phyloP scores from a whole-genome alignment of 306 rosid genomes.

The Cucumis cinereus region DNA sequence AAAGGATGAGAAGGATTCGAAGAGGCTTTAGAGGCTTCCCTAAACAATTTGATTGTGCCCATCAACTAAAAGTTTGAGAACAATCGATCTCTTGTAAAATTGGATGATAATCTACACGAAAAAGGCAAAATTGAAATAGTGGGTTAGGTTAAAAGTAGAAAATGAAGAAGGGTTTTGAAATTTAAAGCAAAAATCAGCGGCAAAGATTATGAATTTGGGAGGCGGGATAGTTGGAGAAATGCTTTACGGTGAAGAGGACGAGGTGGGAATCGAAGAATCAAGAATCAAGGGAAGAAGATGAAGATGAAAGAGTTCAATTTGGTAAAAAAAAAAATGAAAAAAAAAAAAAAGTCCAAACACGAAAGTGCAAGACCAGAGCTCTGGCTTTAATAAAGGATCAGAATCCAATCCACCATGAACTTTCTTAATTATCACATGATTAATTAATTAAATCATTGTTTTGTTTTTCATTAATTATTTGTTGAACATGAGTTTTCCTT shows the following conservation, averaged over 20 bases:
- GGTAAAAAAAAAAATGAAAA: not conserved
- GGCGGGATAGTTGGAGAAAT: not conserved
- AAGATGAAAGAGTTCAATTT: not conserved
- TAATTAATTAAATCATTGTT: not conserved
- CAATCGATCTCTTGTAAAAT: not conserved
- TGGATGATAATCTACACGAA: not conserved
- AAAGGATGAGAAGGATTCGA: constrained; percentile 5
- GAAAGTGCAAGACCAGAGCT: not conserved
- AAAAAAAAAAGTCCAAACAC: not conserved
- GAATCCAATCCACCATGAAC: not conserved
- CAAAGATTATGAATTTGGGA: not conserved
- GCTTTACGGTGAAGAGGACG: not conserved
- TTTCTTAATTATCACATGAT: constrained; percentile 3
- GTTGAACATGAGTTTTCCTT: not conserved
- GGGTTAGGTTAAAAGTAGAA: not conserved
- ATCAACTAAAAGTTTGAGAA: constrained; percentile 20
- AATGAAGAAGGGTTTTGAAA: not conserved
- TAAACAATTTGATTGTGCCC: constrained; percentile 32
- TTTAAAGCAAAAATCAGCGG: not conserved
- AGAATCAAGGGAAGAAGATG: not conserved
- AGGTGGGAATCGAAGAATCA: not conserved
- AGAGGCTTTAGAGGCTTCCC: constrained; percentile 20
- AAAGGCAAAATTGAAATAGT: not conserved
- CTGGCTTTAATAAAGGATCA: constrained; percentile 1
- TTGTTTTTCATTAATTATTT: not conserved